phyloP scores from a whole-genome alignment of 176 grass and related monocot genomes.

The Bromus sterilis region DNA sequence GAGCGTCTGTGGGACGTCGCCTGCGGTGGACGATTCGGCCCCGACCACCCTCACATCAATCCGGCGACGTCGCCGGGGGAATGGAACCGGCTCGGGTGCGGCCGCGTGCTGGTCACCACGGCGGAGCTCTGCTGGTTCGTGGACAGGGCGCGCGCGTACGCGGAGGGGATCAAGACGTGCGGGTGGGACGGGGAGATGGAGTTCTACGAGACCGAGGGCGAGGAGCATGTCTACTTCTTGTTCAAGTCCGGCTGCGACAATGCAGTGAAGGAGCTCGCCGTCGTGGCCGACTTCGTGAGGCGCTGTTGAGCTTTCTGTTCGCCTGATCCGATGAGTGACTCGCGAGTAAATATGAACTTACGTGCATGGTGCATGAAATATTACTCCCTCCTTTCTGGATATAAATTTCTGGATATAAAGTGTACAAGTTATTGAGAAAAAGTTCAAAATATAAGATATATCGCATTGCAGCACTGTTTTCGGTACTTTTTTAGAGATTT shows the following conservation, averaged over 20 bases:
- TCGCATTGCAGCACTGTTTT: no score
- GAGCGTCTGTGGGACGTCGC: conserved; percentile 42
- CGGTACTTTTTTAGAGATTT: no score
- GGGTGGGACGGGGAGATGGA: conserved; percentile 44
- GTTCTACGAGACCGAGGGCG: conserved; percentile 48
- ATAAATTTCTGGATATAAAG: no score
- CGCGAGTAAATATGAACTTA: no score
- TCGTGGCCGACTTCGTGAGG: conserved; percentile 22
- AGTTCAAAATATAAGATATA: no score
- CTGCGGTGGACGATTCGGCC: conserved; percentile 23
- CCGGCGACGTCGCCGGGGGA: conserved; percentile 35
- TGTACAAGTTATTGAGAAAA: no score
- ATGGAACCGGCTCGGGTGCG: conserved; percentile 34
- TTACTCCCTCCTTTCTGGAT: no score
- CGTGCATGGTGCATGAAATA: no score
- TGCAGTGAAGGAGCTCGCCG: conserved; percentile 9
- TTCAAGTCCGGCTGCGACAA: conserved; percentile 37
- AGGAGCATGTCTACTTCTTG: conserved; percentile 50
- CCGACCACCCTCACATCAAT: conserved; percentile 35
- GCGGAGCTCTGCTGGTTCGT: conserved; percentile 54
- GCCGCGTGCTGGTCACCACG: conserved; percentile 50
- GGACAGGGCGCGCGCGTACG: conserved; percentile 26
- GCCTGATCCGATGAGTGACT: neutral
- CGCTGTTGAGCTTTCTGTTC: neutral
- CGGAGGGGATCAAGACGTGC: neutral